Conservation (phyloP, 164 flowering plant genomes). For the Magnolia kwangsiensis region DNA sequence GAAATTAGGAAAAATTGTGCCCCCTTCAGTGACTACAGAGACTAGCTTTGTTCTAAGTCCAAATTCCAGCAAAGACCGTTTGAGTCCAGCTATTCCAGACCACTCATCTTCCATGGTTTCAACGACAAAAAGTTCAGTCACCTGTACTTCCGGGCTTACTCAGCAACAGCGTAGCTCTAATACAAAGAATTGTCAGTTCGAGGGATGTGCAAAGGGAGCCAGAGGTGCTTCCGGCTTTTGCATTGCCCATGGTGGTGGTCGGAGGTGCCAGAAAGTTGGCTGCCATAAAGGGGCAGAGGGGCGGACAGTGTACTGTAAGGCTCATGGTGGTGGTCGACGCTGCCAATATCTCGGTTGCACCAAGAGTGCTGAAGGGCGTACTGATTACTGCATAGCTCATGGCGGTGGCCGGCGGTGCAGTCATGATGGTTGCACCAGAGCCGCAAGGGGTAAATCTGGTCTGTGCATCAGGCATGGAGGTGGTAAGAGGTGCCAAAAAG, state of each 20-base stretch:
- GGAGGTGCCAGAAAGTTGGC: constrained; percentile 78
- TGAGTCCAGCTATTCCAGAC: constrained; percentile 14
- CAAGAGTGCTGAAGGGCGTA: constrained; percentile 96
- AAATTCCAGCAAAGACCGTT: constrained; percentile 19
- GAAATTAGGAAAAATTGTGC: constrained; percentile 25
- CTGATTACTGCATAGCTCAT: constrained; percentile 89
- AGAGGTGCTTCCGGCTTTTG: constrained; percentile 97
- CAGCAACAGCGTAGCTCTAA: constrained; percentile 32
- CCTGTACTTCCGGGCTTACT: constrained; percentile 70
- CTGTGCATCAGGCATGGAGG: constrained; percentile 94
- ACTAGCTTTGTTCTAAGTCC: constrained; percentile 25
- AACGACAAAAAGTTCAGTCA: constrained; percentile 35
- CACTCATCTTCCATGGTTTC: constrained; percentile 3
- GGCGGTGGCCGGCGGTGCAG: constrained; percentile 95
- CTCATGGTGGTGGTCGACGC: constrained; percentile 96
- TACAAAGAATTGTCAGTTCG: constrained; percentile 71
- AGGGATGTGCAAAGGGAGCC: constrained; percentile 91
- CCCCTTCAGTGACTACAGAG: constrained; percentile 19
- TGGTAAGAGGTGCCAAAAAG: constrained; percentile 89
- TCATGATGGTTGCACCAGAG: constrained; percentile 71
- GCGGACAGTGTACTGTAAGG: constrained; percentile 88
- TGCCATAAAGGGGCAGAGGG: constrained; percentile 97
- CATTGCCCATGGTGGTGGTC: constrained; percentile 94
- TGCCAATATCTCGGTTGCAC: constrained; percentile 89
- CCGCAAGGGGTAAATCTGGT: constrained; percentile 91